Evolutionary conservation across 139 green algal genomes (phyloP).

Genomic region (Haematococcus sp.): DNA sequence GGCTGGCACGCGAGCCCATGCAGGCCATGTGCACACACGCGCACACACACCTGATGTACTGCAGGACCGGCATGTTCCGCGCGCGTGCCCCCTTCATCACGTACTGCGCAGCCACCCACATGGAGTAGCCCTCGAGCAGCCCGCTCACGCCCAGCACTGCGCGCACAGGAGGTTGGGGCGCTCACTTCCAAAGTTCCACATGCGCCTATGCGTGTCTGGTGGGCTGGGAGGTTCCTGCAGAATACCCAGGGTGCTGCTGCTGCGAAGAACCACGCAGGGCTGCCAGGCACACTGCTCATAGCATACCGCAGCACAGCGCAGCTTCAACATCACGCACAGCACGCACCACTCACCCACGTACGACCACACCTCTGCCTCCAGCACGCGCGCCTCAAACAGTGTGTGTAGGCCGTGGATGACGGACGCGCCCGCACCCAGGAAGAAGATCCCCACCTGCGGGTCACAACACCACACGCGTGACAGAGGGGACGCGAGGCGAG

Average conservation of each 20-base stretch:
- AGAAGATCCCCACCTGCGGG: slow-evolving; percentile 89
- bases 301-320: too few relatives aligned
- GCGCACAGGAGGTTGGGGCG: background rate
- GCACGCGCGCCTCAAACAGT: slow-evolving; percentile 43
- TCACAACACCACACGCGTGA: too few relatives aligned
- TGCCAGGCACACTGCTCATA: too few relatives aligned
- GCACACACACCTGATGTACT: slow-evolving; percentile 71
- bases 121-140: slow-evolving; percentile 77
- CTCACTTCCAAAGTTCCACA: too few relatives aligned
- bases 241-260: too few relatives aligned
- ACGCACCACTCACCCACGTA: slow-evolving; percentile 29
- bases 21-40: too few relatives aligned
- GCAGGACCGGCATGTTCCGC: slow-evolving; percentile 46
- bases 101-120: slow-evolving; percentile 68
- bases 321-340: too few relatives aligned
- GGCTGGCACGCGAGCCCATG: too few relatives aligned
- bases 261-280: too few relatives aligned
- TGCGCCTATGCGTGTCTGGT: too few relatives aligned
- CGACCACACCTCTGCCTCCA: slow-evolving; percentile 36
- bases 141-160: slow-evolving; percentile 72
- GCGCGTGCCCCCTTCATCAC: slow-evolving; percentile 47
- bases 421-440: slow-evolving; percentile 80
- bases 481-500: too few relatives aligned
- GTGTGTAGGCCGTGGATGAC: slow-evolving; percentile 76
- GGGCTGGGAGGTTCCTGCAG: too few relatives aligned